Evolutionary conservation across 192 early-diverging fungal species (phyloP), one percentile per base, ranked within the genome.

Genomic region (Pilaira anomala): DNA sequence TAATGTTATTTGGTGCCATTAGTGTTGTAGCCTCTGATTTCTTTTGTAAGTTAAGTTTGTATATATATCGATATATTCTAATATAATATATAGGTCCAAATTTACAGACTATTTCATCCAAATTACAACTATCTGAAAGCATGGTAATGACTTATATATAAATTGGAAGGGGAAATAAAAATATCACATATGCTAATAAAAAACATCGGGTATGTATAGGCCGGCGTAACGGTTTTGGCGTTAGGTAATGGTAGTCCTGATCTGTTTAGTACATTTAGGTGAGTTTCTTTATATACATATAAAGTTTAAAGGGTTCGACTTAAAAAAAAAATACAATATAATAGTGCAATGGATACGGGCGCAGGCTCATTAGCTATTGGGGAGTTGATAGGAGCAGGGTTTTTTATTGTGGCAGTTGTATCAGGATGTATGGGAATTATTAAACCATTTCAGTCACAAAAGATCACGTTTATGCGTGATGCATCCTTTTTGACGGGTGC

Each of bases 201-300:
- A 28, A 18, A n/a, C 26, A 19, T 7, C 18, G 12, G 21, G 30
- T 30, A 49, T 62, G 49, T 69, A 28, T 44, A 76, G 81, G 88
- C 87, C 0, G 88, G 88, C 2, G 87, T 89, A 1, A 86, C 88
- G 16, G 77, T 92, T 67, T 69, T 92, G 13, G 90, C 90, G 0
- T 78, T 90, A 25, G 94, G 93, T 13, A 98, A 98, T 79, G 95
- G 92, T 33, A 89, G 91, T 3, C 91, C 93, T 6, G 96, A 98
- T 68, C 67, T 98, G 36, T 91, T 95, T 59, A 87, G 92, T 46
- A 95, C 94, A 0, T 94, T 73, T 21, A 63, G 53, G 68, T 65
- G 60, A 46, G 0, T 2, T n/a, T n/a, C n/a, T n/a, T n/a, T 19
- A 46, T 19, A 14, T 18, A 46, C 5, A 7, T 36, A 33, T 5